A percentile compares a stretch with the other conserved stretches of the same genome.
phyloP scores from a whole-genome alignment of 768 basidiomycete genomes.

The Tricholoma matsutake region DNA sequence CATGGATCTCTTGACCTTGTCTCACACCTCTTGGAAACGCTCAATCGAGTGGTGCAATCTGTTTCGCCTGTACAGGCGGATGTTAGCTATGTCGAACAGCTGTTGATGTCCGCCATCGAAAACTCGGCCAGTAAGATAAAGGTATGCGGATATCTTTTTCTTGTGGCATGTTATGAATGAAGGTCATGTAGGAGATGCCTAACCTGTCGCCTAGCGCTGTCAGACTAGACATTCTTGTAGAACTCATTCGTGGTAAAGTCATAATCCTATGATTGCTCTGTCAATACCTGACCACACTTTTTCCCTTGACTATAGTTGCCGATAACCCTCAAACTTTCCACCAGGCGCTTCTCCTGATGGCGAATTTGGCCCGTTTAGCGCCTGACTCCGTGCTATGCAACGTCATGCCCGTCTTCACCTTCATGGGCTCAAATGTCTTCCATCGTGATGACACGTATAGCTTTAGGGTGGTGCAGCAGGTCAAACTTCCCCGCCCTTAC shows the following conservation, averaged over 20 bases:
- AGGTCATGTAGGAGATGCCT: conserved; percentile 44
- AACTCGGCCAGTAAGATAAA: conserved; percentile 53
- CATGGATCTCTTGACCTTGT: conserved; percentile 73
- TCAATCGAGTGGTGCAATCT: conserved; percentile 62
- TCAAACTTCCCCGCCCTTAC: conserved; percentile 22
- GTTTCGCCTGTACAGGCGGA: conserved; percentile 57
- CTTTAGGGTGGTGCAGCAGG: conserved; percentile 93
- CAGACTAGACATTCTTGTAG: conserved; percentile 82
- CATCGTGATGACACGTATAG: conserved; percentile 95
- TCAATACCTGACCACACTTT: not conserved
- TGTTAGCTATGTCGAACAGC: conserved; percentile 75
- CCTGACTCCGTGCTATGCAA: conserved; percentile 92
- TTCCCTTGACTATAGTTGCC: conserved; percentile 49
- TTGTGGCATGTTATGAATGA: not conserved
- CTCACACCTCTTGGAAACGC: conserved; percentile 65
- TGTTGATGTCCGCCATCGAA: conserved; percentile 80
- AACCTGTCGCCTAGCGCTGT: conserved; percentile 55
- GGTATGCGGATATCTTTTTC: conserved; percentile 33
- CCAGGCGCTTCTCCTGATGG: conserved; percentile 85
- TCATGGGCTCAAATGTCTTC: conserved; percentile 98
- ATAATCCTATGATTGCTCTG: not conserved
- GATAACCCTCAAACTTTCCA: conserved; percentile 94
- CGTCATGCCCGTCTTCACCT: conserved; percentile 98
- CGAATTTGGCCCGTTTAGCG: conserved; percentile 75
- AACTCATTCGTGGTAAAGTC: conserved; percentile 72